phyloP scores from a whole-genome alignment of 768 basidiomycete species.

The Amanita fuliginea region DNA sequence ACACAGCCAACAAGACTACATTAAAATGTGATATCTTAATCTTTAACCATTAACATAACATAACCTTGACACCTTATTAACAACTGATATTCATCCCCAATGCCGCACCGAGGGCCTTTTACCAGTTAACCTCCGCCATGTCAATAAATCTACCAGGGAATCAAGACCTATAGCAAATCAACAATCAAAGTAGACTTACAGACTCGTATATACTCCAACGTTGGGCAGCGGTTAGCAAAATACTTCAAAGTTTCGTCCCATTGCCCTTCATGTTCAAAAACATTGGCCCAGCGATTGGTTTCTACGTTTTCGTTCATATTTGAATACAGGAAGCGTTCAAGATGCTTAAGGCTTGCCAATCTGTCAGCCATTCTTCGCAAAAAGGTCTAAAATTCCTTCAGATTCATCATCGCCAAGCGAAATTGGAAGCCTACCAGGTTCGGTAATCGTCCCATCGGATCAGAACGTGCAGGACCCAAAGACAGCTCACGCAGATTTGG shows the following conservation, averaged over 20 bases:
- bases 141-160: background rate
- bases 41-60: no score
- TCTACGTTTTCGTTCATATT: background rate
- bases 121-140: background rate
- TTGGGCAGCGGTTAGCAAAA: background rate
- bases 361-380: background rate
- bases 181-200: background rate
- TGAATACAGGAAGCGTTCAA: background rate
- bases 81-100: background rate
- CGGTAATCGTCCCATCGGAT: background rate
- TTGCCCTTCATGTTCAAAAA: background rate
- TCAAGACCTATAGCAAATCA: background rate
- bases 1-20: no score
- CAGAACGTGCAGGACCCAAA: slow-evolving; percentile 1
- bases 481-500: slow-evolving; percentile 2
- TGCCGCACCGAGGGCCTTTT: background rate
- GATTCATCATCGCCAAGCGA: background rate
- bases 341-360: background rate
- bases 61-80: background rate
- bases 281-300: background rate
- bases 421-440: background rate
- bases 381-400: background rate
- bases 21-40: no score
- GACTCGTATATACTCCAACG: background rate
- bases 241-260: background rate